These are phyloP conservation scores for Rhazya stricta DNA, from an alignment of 257 asterid species.

Conservation along the genomic window DNA sequence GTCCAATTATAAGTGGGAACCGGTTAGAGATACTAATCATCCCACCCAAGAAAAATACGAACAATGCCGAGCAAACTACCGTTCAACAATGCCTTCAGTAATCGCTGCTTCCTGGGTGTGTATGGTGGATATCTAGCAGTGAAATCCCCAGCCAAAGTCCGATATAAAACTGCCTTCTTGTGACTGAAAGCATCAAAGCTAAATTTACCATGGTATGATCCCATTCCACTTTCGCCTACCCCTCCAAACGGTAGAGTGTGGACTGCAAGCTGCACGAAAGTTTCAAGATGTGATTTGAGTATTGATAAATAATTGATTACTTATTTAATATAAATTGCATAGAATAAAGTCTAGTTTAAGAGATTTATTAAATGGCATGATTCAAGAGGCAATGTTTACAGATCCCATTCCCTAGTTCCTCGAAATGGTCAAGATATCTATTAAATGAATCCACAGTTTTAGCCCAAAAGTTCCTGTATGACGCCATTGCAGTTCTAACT, in stretches of 20 bases:
- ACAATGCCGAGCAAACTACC: slow-evolving; percentile 50
- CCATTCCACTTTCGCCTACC: slow-evolving; percentile 95
- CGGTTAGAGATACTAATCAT: not conserved
- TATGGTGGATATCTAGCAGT: slow-evolving; percentile 89
- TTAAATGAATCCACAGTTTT: not conserved
- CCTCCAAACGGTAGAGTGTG: slow-evolving; percentile 81
- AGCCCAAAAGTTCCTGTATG: not conserved
- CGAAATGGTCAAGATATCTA: not conserved
- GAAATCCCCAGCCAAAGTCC: slow-evolving; percentile 63
- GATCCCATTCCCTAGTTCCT: not conserved
- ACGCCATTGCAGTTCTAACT: not conserved
- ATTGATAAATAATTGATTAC: slow-evolving; percentile 2
- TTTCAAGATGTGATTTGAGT: slow-evolving; percentile 16
- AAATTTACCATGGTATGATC: slow-evolving; percentile 83
- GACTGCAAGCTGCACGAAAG: slow-evolving; percentile 53
- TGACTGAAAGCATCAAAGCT: slow-evolving; percentile 92
- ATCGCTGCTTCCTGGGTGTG: slow-evolving; percentile 44
- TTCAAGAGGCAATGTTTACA: not conserved
- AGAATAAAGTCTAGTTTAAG: not conserved
- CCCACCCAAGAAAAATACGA: slow-evolving; percentile 73
- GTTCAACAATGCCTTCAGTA: slow-evolving; percentile 57
- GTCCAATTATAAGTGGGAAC: not conserved
- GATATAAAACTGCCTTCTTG: slow-evolving; percentile 68
- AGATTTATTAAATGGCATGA: not conserved
- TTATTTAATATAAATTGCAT: not conserved